Conservation (phyloP, 257 asterid species). For the Forsythia viridissima region DNA sequence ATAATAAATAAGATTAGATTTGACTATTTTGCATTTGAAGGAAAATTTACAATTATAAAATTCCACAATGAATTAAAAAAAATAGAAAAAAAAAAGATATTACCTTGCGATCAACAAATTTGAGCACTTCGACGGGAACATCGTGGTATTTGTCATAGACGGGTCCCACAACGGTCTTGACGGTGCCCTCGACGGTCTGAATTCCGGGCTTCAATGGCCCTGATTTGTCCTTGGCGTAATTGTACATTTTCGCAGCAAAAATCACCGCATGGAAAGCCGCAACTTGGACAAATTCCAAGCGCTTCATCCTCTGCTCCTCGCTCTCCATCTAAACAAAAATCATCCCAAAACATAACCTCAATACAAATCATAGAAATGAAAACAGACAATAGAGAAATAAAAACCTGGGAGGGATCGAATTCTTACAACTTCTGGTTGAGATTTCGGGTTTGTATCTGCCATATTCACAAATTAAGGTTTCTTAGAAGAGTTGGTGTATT, state of each 20-base stretch:
- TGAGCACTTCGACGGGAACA: slow-evolving; percentile 64
- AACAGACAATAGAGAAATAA: not conserved
- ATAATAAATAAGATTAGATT: not conserved
- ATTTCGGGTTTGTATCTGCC: not conserved
- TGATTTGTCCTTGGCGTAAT: slow-evolving; percentile 74
- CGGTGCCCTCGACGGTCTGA: slow-evolving; percentile 82
- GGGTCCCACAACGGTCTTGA: slow-evolving; percentile 76
- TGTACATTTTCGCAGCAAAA: slow-evolving; percentile 61
- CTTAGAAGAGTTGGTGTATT: too few relatives aligned
- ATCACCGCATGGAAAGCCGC: slow-evolving; percentile 56
- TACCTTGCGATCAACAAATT: slow-evolving; percentile 89
- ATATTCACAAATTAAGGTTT: not conserved
- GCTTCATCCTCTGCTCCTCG: slow-evolving; percentile 69
- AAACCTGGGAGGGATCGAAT: not conserved
- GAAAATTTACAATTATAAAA: not conserved
- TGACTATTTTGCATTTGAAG: not conserved
- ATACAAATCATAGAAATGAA: not conserved
- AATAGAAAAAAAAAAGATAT: not conserved
- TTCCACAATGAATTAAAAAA: not conserved
- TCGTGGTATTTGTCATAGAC: slow-evolving; percentile 66
- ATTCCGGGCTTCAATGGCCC: slow-evolving; percentile 91
- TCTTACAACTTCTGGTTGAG: not conserved
- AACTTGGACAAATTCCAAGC: slow-evolving; percentile 74
- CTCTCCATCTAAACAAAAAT: slow-evolving; percentile 30
- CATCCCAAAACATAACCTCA: not conserved